Base-by-base conservation (phyloP, 2,329 filamentous ascomycete species). In the Aspergillus flavus region DNA sequence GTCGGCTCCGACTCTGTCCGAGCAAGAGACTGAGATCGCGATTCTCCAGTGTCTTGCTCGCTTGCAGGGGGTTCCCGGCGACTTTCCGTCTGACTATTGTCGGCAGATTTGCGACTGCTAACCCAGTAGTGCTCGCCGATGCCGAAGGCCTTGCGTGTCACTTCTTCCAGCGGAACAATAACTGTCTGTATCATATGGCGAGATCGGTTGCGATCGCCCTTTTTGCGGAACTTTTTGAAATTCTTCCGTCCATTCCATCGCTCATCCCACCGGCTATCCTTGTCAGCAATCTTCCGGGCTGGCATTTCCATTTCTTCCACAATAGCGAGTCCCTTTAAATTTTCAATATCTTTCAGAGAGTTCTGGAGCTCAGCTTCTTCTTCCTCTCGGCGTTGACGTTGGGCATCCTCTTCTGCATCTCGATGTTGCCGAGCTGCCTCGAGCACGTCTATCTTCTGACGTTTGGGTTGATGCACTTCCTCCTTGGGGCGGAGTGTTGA, bases 181-280 rank as follows among this genome's bases (percentile, higher is more conserved):
- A 91, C 84, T 19, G 81, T 82, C 63, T 84, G 82, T 4, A 80
- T 69, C 39, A 80, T 78, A 39, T 79, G 77, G n/a, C 80, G 78
- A 55, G 72, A 69, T 56, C 68, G 69, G 9, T 73, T 69, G 0
- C 76, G 58, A 65, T 75, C 72, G 68, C 77, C 70, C 61, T 75
- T 74, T 54, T 75, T 70, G 43, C 78, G 64, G 73, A 99, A 99
- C 70, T 88, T 91, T 77, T 99, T 99, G 81, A 97, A 99, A 73
- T 99, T 98, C 78, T 93, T 94, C 50, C 94, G 86, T 0, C 94
- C 95, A 74, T 97, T 96, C 95, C 95, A 99, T 45, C 84, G 85
- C 0, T 92, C 88, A 68, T 97, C 87, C 94, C 94, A 97, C 46
- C 92, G 85, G 6, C 89, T 86, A 21, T 84, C 78, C 39, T 76